Percentiles rank a stretch among this genome's conserved stretches.
Conservation (phyloP, 1,284 basidiomycete species). For the Irpex sp. region DNA sequence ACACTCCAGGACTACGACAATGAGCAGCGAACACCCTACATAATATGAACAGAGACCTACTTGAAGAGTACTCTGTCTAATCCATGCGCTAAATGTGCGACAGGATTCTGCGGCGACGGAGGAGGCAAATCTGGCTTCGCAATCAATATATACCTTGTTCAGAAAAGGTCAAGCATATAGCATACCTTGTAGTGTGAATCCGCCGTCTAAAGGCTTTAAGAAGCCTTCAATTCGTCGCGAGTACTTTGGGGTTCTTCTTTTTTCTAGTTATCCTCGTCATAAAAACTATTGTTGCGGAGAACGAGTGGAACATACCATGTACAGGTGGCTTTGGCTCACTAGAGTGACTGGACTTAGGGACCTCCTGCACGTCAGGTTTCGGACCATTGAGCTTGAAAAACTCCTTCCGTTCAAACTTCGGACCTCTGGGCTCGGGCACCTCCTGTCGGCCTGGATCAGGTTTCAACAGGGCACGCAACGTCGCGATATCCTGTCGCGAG, state of each 20-base stretch:
- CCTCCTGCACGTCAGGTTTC: background rate
- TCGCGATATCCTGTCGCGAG: too few species aligned
- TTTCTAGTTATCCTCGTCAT: background rate
- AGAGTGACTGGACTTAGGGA: too few species aligned
- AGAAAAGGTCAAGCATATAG: background rate
- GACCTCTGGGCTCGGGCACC: too few species aligned
- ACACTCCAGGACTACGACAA: constrained; percentile 75
- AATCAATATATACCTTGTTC: background rate
- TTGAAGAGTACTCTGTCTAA: constrained; percentile 86
- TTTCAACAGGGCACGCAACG: too few species aligned
- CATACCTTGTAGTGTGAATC: constrained; percentile 1
- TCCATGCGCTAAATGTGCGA: constrained; percentile 74
- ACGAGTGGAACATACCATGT: background rate
- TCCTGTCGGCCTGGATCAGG: too few species aligned
- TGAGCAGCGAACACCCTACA: background rate
- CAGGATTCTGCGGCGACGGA: constrained; percentile 44
- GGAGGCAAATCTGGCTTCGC: constrained; percentile 42
- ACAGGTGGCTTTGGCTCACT: background rate
- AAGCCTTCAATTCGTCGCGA: constrained; percentile 42
- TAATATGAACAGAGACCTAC: constrained; percentile 36
- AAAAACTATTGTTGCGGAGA: background rate
- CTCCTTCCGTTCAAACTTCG: too few species aligned
- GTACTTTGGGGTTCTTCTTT: background rate
- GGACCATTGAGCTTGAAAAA: background rate
- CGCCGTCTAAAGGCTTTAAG: constrained; percentile 25